Conservation (phyloP, 2,329 filamentous ascomycete genomes). For the Curvularia hawaiiensis region DNA sequence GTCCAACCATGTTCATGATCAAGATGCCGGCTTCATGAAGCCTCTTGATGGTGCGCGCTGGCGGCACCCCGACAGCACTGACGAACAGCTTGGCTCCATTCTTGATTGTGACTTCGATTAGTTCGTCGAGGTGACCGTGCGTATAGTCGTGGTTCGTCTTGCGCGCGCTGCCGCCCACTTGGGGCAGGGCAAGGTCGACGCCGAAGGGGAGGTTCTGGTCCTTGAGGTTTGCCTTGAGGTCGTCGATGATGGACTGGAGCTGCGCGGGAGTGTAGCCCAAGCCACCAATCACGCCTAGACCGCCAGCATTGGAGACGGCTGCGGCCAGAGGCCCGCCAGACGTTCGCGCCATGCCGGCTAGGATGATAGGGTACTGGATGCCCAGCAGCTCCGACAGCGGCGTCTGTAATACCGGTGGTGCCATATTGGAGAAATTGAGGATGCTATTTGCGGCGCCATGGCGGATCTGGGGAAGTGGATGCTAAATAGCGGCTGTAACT, state of each 20-base stretch:
- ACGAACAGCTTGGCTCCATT: constrained; percentile 88
- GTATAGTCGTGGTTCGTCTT: constrained; percentile 98
- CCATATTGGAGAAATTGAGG: constrained; percentile 30
- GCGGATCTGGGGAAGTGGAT: constrained; percentile 29
- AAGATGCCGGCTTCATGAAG: constrained; percentile 81
- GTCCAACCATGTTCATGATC: constrained; percentile 97
- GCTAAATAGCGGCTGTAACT: constrained; percentile 32
- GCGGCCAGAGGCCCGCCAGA: constrained; percentile 48
- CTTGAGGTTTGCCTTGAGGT: constrained; percentile 77
- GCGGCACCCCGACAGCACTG: constrained; percentile 85
- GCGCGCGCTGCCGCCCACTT: constrained; percentile 81
- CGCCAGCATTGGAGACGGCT: constrained; percentile 76
- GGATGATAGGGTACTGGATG: constrained; percentile 86
- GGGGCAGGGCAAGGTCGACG: constrained; percentile 87
- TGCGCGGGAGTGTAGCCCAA: constrained; percentile 63
- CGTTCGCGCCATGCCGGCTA: constrained; percentile 91
- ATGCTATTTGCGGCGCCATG: constrained; percentile 15
- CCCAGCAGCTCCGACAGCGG: constrained; percentile 65
- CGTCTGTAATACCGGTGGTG: constrained; percentile 43
- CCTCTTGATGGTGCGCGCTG: constrained; percentile 70
- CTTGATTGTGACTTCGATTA: constrained; percentile 84
- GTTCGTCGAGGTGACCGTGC: constrained; percentile 81
- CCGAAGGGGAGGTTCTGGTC: constrained; percentile 79
- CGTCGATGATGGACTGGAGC: constrained; percentile 79
- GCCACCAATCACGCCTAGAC: constrained; percentile 66